A percentile compares a stretch with the other conserved stretches of the same genome.
These are phyloP conservation scores for Erythrobasidium hasegawianum DNA, from an alignment of 1,284 basidiomycete species.

Conservation along the genomic window DNA sequence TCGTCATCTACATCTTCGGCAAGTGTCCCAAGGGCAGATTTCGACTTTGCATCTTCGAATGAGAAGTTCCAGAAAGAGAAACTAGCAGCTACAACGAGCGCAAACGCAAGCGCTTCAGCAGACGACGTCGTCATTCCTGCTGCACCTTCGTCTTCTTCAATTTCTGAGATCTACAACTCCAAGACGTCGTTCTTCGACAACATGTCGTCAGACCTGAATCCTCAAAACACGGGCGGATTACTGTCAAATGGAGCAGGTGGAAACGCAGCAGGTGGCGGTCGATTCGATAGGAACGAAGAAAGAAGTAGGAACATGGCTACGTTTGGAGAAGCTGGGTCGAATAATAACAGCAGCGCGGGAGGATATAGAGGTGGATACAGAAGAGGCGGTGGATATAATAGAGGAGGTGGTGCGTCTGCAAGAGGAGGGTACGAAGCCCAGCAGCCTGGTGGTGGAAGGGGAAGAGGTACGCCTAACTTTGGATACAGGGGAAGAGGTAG, in stretches of 20 bases:
- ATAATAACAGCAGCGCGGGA: slow-evolving; percentile 7
- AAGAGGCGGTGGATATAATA: slow-evolving; percentile 5
- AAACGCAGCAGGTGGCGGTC: slow-evolving; percentile 7
- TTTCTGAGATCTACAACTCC: slow-evolving; percentile 43
- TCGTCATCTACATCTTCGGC: neutral
- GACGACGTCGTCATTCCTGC: slow-evolving; percentile 39
- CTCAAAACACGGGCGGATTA: slow-evolving; percentile 16
- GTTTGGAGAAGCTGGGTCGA: slow-evolving; percentile 41
- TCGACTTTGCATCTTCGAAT: slow-evolving; percentile 45
- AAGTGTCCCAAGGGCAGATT: slow-evolving; percentile 42
- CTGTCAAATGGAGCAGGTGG: slow-evolving; percentile 32
- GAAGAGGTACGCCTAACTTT: neutral
- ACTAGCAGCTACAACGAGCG: neutral
- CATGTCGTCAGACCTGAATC: slow-evolving; percentile 44
- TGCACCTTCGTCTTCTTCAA: slow-evolving; percentile 5
- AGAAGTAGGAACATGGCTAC: slow-evolving; percentile 43
- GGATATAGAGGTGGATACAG: slow-evolving; percentile 23
- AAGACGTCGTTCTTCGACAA: slow-evolving; percentile 45
- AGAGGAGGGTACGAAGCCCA: neutral
- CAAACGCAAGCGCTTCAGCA: slow-evolving; percentile 16
- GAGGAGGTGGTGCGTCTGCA: slow-evolving; percentile 2
- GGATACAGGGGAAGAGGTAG: neutral
- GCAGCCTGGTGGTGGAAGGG: neutral
- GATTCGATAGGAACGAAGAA: slow-evolving; percentile 43
- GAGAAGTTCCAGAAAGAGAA: slow-evolving; percentile 43